Conservation (phyloP, 441 rosid genomes). For the Melastoma candidum region DNA sequence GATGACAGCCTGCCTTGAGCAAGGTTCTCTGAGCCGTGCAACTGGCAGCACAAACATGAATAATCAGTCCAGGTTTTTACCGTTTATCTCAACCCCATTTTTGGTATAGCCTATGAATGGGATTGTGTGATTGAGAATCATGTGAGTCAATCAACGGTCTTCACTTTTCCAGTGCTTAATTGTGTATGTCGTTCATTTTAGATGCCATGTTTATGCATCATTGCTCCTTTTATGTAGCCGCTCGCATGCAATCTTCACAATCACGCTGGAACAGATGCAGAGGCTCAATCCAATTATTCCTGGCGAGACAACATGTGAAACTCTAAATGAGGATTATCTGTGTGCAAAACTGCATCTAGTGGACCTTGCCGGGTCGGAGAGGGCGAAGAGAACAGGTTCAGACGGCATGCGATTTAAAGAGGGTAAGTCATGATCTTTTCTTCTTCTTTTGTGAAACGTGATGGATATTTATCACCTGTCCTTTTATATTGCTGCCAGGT, state of each 20-base stretch:
- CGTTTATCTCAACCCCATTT: background rate
- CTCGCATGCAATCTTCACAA: conserved; percentile 98
- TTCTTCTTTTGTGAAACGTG: background rate
- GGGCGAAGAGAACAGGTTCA: conserved; percentile 98
- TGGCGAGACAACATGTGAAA: conserved; percentile 45
- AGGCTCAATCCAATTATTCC: conserved; percentile 51
- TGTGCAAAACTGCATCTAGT: conserved; percentile 97
- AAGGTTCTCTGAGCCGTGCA: conserved; percentile 88
- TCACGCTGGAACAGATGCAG: conserved; percentile 91
- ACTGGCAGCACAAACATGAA: conserved; percentile 99
- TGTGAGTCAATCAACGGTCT: background rate
- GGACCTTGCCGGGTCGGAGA: conserved; percentile 98
- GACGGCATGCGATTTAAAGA: conserved; percentile 95
- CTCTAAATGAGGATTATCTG: conserved; percentile 81
- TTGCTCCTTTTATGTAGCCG: conserved; percentile 47
- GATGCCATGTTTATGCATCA: background rate
- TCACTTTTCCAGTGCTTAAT: background rate
- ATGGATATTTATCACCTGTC: background rate
- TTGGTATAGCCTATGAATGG: background rate
- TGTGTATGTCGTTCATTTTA: too few species aligned
- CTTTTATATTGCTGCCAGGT: conserved; percentile 38
- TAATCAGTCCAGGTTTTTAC: conserved; percentile 75
- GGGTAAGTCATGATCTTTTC: conserved; percentile 40
- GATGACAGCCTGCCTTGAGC: conserved; percentile 93
- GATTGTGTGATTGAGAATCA: background rate